Conservation (phyloP, 805 yeast species). For the Tetrapisispora fleetii region DNA sequence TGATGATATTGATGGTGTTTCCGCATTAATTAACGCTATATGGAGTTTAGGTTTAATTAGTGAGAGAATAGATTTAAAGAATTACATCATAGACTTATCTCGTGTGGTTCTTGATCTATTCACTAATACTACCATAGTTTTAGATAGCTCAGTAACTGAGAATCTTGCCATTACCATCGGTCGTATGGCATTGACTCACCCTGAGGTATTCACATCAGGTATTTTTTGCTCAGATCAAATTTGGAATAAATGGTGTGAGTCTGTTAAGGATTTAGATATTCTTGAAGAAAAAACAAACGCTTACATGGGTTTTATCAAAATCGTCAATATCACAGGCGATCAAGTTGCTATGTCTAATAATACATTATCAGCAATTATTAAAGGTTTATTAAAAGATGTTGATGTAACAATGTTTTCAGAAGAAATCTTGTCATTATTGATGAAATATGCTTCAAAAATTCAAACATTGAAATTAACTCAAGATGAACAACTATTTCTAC, state of each 20-base stretch:
- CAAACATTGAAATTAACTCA: constrained; percentile 13
- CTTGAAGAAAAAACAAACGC: constrained; percentile 85
- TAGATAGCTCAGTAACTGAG: constrained; percentile 50
- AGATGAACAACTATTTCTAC: constrained; percentile 20
- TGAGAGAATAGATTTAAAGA: constrained; percentile 35
- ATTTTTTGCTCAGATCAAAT: constrained; percentile 25
- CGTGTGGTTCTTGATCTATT: constrained; percentile 23
- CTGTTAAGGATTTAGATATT: constrained; percentile 57
- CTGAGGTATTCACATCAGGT: constrained; percentile 48
- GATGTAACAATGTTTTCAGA: constrained; percentile 23
- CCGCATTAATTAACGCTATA: constrained; percentile 52
- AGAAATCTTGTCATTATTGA: constrained; percentile 22
- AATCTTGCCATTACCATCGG: constrained; percentile 88
- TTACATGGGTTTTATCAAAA: constrained; percentile 71
- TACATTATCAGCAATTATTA: constrained; percentile 19
- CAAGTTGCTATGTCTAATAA: constrained; percentile 13
- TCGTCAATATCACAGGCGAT: constrained; percentile 32
- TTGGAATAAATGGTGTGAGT: constrained; percentile 63
- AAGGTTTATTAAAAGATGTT: constrained; percentile 22
- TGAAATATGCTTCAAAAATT: constrained; percentile 16
- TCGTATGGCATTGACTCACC: constrained; percentile 58
- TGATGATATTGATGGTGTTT: constrained; percentile 27
- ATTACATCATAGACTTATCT: constrained; percentile 23
- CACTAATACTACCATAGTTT: constrained; percentile 16
- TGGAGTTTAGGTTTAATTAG: constrained; percentile 92